phyloP scores from a whole-genome alignment of 345 rosid species.

The Bruguiera parviflora region DNA sequence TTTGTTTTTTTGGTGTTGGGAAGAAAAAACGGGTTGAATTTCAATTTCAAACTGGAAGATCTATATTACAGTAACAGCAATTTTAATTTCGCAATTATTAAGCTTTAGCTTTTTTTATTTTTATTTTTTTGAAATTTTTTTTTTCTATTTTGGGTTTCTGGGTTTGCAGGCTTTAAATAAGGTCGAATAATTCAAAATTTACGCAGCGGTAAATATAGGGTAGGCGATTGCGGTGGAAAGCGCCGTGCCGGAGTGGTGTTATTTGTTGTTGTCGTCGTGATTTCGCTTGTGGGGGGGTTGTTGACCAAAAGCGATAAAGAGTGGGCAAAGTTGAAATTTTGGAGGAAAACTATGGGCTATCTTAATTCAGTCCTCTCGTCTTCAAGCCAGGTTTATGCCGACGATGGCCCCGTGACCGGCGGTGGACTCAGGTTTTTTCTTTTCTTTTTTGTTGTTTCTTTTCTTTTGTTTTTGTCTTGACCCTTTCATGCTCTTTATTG shows the following conservation, averaged over 20 bases:
- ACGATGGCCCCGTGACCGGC: constrained; percentile 79
- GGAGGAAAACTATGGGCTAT: constrained; percentile 54
- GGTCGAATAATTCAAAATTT: constrained; percentile 16
- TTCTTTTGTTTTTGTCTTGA: neutral
- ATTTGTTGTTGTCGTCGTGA: constrained; percentile 12
- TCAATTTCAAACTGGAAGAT: too few species aligned
- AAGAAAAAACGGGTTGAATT: too few species aligned
- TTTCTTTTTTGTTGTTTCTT: neutral
- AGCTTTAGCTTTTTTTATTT: neutral
- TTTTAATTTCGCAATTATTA: too few species aligned
- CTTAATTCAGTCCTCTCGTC: constrained; percentile 71
- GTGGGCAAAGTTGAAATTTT: constrained; percentile 15
- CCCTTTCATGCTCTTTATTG: neutral
- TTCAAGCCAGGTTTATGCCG: constrained; percentile 69
- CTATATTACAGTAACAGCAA: too few species aligned
- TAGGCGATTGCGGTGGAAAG: too few species aligned
- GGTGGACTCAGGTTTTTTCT: constrained; percentile 77
- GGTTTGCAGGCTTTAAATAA: constrained; percentile 25
- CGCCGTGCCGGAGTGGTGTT: too few species aligned
- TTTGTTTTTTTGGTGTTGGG: too few species aligned
- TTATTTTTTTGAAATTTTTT: neutral
- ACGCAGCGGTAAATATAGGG: too few species aligned
- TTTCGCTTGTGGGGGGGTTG: constrained; percentile 17
- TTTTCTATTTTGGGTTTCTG: constrained; percentile 1
- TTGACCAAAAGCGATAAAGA: constrained; percentile 6